These are phyloP conservation scores for Trapa bicornis DNA, from an alignment of 345 rosid genomes.

Conservation along the genomic window DNA sequence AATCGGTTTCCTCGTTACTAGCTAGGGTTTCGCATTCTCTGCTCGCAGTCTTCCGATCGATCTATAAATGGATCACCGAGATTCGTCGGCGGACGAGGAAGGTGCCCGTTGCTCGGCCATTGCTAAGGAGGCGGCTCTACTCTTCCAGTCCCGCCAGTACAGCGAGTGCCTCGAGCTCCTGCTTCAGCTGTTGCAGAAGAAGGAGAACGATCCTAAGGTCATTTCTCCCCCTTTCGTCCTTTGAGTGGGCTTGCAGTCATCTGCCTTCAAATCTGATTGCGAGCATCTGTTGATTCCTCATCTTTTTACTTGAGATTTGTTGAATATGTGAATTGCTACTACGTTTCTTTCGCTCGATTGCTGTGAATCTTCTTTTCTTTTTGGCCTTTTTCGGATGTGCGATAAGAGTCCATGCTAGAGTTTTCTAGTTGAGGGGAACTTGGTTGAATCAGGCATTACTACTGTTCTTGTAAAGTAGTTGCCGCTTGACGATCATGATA, in stretches of 20 bases:
- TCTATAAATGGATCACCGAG: slow-evolving; percentile 4
- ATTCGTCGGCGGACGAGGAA: slow-evolving; percentile 26
- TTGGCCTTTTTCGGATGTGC: background rate
- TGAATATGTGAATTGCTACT: background rate
- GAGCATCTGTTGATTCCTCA: background rate
- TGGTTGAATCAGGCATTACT: background rate
- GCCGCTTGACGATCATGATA: background rate
- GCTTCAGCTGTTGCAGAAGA: slow-evolving; percentile 51
- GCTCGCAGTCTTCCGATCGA: background rate
- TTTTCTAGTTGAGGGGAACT: background rate
- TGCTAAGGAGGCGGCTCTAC: slow-evolving; percentile 61
- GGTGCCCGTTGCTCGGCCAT: slow-evolving; percentile 38
- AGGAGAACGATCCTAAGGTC: slow-evolving; percentile 77
- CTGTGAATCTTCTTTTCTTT: background rate
- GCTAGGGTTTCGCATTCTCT: background rate
- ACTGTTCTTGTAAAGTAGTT: background rate
- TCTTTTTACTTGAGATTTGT: background rate
- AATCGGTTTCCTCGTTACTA: no score
- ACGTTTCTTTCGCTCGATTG: background rate
- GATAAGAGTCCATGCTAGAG: background rate
- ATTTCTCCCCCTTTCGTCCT: background rate
- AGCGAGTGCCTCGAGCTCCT: slow-evolving; percentile 57
- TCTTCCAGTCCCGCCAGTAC: slow-evolving; percentile 63
- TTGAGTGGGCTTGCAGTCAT: background rate
- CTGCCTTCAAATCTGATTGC: background rate